phyloP scores from a whole-genome alignment of 2,329 filamentous ascomycete genomes.

The Knufia petricola region DNA sequence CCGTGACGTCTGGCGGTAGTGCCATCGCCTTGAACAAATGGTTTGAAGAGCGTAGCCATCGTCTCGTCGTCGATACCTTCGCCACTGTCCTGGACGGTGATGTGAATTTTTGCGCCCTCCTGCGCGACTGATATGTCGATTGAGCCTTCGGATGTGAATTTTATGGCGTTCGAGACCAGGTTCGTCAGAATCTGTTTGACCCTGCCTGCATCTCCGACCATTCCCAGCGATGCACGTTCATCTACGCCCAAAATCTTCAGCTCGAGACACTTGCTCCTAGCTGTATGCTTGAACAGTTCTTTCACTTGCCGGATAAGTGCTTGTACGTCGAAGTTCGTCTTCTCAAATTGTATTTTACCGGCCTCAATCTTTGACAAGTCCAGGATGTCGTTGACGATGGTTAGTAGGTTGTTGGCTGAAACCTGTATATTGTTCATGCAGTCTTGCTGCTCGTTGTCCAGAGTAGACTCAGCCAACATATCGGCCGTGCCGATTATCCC shows the following conservation, averaged over 20 bases:
- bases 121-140: not conserved
- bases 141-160: conserved; percentile 30
- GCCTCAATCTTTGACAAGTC: conserved; percentile 54
- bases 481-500: conserved; percentile 52
- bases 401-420: conserved; percentile 48
- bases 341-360: conserved; percentile 42
- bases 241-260: conserved; percentile 18
- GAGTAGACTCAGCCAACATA: conserved; percentile 45
- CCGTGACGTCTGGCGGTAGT: conserved; percentile 45
- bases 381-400: conserved; percentile 57
- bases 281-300: conserved; percentile 3
- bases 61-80: conserved; percentile 43
- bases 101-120: not conserved
- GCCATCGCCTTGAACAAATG: conserved; percentile 48
- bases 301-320: conserved; percentile 14
- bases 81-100: conserved; percentile 36
- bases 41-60: conserved; percentile 43
- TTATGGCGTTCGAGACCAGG: conserved; percentile 28
- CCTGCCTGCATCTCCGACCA: conserved; percentile 46
- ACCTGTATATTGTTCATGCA: conserved; percentile 50
- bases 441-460: conserved; percentile 48
- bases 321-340: conserved; percentile 21
- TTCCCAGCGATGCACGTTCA: conserved; percentile 1
- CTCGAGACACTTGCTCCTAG: conserved; percentile 3
- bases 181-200: conserved; percentile 38